Base-by-base conservation (phyloP, 1,284 basidiomycete species). In the Puccinia brachypodii region DNA sequence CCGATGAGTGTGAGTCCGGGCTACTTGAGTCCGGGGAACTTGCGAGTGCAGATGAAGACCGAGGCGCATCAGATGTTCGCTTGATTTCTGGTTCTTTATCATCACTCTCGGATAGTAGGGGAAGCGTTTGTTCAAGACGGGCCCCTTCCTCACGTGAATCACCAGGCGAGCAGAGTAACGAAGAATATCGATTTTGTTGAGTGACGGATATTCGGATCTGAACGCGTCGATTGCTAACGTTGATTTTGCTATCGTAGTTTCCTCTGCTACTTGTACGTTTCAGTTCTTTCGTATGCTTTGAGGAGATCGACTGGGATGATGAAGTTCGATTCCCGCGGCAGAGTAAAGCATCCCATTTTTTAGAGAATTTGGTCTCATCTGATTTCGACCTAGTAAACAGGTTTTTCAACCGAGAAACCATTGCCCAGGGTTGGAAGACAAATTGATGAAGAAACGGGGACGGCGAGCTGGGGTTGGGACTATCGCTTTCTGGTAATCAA, bases 401-500 rank as follows among this genome's bases (percentile, higher is more conserved):
- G 11, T 74, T 74, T 42, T 74, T 56, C 3, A 74, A 38, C 38
- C 53, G 50, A 36, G 53, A 74, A 58, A 60, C 53, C 72, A 74
- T 74, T 25, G 69, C 42, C 22, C 50, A n/a, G n/a, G n/a, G n/a
- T n/a, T n/a, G n/a, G 66, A 38, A 38, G 62, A 64, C 36, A 36
- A 38, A 56, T 56, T 56, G 50, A 56, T 7, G 16, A 56, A 56
- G 50, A 2, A 66, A 44, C n/a, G 40, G 8, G 28, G 22, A 0
- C 40, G 3, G n/a, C 38, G 40, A 40, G 7, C n/a, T 42, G 38
- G 6, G n/a, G 40, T 8, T 44, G 64, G 3, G n/a, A 28, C 19
- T 44, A 40, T 13, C 9, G 16, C n/a, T 9, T 31, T 31, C 0
- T 31, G 1, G 4, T 68, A 11, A 3, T 25, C n/a, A 44, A 28